These are phyloP conservation scores for Zangia roseola DNA, from an alignment of 768 basidiomycete species.

Conservation along the genomic window DNA sequence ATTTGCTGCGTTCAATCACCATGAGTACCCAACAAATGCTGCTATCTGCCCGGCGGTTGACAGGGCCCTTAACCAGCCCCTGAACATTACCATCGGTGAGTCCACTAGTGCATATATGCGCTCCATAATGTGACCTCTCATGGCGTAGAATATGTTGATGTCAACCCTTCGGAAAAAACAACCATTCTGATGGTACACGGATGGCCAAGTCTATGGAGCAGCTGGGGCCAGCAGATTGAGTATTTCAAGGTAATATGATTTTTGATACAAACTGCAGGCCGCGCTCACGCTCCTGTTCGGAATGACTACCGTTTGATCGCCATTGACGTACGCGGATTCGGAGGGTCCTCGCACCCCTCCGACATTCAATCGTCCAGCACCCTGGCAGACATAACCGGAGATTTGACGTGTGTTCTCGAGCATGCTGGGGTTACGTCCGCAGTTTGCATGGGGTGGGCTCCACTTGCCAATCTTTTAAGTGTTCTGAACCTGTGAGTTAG, in stretches of 20 bases:
- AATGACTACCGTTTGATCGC: conserved; percentile 59
- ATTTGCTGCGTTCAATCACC: conserved; percentile 37
- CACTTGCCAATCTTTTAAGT: neutral
- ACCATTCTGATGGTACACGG: conserved; percentile 73
- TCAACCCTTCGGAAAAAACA: conserved; percentile 51
- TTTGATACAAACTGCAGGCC: too few relatives aligned
- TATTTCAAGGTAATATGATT: conserved; percentile 50
- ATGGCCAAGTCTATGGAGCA: conserved; percentile 77
- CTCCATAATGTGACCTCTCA: neutral
- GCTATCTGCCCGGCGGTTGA: conserved; percentile 44
- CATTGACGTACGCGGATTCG: conserved; percentile 71
- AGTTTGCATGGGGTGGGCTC: conserved; percentile 60
- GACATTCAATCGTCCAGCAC: conserved; percentile 59
- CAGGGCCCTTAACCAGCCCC: conserved; percentile 30
- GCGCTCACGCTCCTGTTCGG: conserved; percentile 29
- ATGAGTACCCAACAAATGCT: conserved; percentile 32
- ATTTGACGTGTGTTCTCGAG: conserved; percentile 61
- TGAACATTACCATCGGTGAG: conserved; percentile 49
- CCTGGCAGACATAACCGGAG: conserved; percentile 58
- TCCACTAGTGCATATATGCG: conserved; percentile 11
- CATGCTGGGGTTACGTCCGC: conserved; percentile 48
- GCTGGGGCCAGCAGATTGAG: conserved; percentile 70
- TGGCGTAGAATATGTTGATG: conserved; percentile 56
- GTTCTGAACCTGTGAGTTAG: conserved; percentile 31
- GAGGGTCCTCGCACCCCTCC: conserved; percentile 61